These are phyloP conservation scores for Ormosia emarginata DNA, from an alignment of 306 rosid species.

Conservation along the genomic window DNA sequence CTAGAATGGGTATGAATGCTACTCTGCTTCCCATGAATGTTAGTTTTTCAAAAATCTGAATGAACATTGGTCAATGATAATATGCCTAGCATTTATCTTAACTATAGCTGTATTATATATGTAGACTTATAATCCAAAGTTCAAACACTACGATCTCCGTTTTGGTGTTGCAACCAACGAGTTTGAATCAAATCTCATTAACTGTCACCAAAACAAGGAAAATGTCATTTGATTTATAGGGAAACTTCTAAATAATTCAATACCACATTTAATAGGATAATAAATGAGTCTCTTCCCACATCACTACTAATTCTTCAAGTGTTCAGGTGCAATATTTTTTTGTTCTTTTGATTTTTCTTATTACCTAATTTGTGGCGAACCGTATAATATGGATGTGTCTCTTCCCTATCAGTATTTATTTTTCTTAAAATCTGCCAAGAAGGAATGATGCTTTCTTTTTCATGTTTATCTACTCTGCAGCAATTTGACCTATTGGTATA, in stretches of 20 bases:
- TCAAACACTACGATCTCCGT: background rate
- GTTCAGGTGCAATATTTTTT: background rate
- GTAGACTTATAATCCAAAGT: background rate
- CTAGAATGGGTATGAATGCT: slow-evolving; percentile 64
- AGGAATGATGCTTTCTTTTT: no score
- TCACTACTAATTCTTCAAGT: background rate
- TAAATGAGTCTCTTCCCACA: background rate
- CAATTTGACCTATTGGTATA: no score
- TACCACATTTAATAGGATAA: background rate
- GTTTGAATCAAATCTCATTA: background rate
- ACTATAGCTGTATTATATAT: background rate
- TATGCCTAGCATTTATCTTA: background rate
- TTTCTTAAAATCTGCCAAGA: no score
- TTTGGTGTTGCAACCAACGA: background rate
- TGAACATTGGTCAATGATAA: background rate
- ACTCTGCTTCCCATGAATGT: background rate
- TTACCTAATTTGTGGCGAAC: background rate
- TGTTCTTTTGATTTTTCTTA: background rate
- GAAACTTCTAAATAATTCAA: background rate
- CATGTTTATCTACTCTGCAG: no score
- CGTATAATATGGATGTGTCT: no score
- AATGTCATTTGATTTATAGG: background rate
- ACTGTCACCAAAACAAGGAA: background rate
- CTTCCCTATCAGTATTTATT: no score
- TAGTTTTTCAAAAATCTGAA: background rate